These are phyloP conservation scores for Trichoderma polysporum DNA, from an alignment of 2,329 filamentous ascomycete genomes.

Conservation along the genomic window DNA sequence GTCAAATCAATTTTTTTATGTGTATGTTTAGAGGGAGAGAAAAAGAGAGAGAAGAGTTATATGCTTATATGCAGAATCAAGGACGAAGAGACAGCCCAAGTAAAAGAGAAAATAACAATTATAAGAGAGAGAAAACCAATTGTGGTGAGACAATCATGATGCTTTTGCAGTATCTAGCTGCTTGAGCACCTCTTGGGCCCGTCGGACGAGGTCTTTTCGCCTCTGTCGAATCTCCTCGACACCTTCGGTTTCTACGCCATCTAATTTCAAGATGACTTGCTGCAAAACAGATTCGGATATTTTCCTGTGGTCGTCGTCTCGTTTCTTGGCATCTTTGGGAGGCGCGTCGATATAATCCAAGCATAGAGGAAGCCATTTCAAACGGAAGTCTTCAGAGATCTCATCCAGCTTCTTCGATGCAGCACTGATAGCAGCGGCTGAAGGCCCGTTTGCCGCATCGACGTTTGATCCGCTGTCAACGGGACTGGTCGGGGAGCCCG, in stretches of 20 bases:
- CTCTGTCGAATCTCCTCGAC: conserved; percentile 62
- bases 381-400: conserved; percentile 64
- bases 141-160: conserved; percentile 7
- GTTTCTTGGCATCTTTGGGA: conserved; percentile 65
- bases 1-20: background rate
- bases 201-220: conserved; percentile 71
- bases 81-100: background rate
- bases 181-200: conserved; percentile 66
- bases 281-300: conserved; percentile 74
- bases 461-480: conserved; percentile 45
- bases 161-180: conserved; percentile 55
- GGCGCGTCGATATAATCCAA: conserved; percentile 60
- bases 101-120: background rate
- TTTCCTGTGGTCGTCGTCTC: conserved; percentile 71
- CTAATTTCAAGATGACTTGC: conserved; percentile 73
- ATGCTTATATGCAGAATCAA: background rate
- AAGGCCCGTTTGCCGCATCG: conserved; percentile 29
- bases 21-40: background rate
- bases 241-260: conserved; percentile 72
- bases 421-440: conserved; percentile 36
- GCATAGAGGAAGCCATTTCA: conserved; percentile 64
- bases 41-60: background rate
- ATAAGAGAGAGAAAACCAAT: background rate
- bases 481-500: conserved; percentile 44
- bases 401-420: conserved; percentile 60